Evolutionary conservation across 2,329 filamentous ascomycete species (phyloP), one percentile per base, ranked within the genome.

Genomic region (Xylariaceae sp.): DNA sequence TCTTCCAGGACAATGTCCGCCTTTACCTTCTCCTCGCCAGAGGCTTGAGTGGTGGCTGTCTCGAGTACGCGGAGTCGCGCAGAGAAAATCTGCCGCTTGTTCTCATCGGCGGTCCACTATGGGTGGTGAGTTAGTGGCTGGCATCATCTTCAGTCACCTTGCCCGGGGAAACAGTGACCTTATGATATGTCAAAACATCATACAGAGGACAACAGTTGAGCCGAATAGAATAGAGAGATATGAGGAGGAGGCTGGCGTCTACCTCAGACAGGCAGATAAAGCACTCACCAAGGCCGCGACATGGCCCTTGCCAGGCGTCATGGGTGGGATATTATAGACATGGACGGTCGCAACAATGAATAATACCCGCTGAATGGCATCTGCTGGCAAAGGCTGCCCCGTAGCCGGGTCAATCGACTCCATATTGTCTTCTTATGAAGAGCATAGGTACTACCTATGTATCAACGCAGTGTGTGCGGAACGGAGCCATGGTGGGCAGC

Each of bases 321-420:
- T 77, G 21, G 90, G 89, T 16, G 90, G 90, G 69, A 95, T 91
- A 67, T 87, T 84, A 79, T 95, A 96, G 76, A 95, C 81, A 75
- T 95, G 89, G 60, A 94, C 86, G 60, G 80, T 76, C 65, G 79
- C 75, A 59, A 85, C 82, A 69, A 91, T 76, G 80, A 89, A 92
- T 70, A 95, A 86, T 68, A 94, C 78, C 69, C 89, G 86, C 72
- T 94, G 88, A 72, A 95, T 92, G 64, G 89, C 87, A 67, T 89
- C 87, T 49, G 82, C 69, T 52, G 88, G 85, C 61, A 90, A 80
- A 60, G 84, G 71, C 32, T 74, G 74, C 63, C 86, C 85, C 19
- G 88, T 92, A 52, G 84, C 78, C 49, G 87, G 88, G 72, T 94
- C 88, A 67, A 83, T 75, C 51, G 78, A 73, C 64, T 84, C 78